Evolutionary conservation across 768 basidiomycete genomes (phyloP).

Genomic region (Serendipita sp.): DNA sequence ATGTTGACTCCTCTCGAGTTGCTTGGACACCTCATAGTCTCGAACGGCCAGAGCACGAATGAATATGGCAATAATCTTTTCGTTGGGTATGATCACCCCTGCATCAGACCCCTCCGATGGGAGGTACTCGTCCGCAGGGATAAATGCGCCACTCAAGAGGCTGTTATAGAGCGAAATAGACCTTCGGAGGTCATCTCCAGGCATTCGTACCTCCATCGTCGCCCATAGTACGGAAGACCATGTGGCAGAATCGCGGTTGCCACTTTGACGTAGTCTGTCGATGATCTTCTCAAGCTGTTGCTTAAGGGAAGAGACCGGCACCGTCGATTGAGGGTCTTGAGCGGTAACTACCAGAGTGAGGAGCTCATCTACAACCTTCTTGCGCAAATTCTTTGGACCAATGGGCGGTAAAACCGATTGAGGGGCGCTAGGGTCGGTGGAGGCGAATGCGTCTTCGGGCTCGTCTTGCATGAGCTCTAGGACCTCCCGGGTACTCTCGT

Average conservation of each 20-base stretch:
- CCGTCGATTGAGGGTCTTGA: neutral
- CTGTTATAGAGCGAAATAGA: constrained; percentile 3
- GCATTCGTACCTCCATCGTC: neutral
- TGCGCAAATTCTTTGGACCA: no score
- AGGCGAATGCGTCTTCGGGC: neutral
- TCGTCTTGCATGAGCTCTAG: neutral
- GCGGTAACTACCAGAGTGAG: neutral
- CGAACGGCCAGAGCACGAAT: constrained; percentile 31
- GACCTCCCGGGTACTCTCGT: neutral
- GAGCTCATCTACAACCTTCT: neutral
- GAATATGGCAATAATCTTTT: constrained; percentile 41
- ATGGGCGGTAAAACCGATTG: neutral
- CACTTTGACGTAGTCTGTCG: neutral
- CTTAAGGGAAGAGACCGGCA: neutral
- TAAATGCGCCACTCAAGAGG: neutral
- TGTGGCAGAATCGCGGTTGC: neutral
- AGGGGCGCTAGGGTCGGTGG: neutral
- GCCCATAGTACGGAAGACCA: neutral
- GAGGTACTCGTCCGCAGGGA: neutral
- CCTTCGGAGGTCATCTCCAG: neutral
- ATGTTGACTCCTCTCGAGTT: constrained; percentile 34
- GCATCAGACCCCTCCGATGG: neutral
- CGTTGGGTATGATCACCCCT: constrained; percentile 20
- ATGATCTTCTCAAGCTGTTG: neutral
- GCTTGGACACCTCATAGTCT: constrained; percentile 34